Conservation (phyloP, 345 rosid genomes). For the Sonneratia caseolaris region DNA sequence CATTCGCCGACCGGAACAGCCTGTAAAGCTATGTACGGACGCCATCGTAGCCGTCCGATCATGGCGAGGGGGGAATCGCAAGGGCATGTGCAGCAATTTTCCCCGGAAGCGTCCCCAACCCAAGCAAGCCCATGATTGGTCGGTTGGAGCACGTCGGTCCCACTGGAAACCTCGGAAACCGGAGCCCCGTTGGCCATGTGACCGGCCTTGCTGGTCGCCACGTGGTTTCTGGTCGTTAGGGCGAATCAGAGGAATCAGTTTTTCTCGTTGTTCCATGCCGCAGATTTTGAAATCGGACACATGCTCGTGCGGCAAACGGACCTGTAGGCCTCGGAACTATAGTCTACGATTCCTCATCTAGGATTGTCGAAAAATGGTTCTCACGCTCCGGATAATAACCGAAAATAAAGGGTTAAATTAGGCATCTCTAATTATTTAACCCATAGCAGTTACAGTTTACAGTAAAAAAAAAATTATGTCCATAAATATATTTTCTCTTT, state of each 20-base stretch:
- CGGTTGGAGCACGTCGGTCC: constrained; percentile 20
- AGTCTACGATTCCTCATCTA: not conserved
- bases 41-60: too few relatives aligned
- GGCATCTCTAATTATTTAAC: not conserved
- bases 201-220: constrained; percentile 53
- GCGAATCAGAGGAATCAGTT: not conserved
- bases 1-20: too few relatives aligned
- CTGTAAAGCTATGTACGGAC: too few relatives aligned
- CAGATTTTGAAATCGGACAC: not conserved
- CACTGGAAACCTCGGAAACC: constrained; percentile 5
- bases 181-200: constrained; percentile 28
- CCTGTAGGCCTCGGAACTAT: not conserved
- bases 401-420: not conserved
- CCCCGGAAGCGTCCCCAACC: not conserved
- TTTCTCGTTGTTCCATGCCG: constrained; percentile 2
- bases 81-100: not conserved
- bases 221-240: constrained; percentile 19
- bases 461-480: too few relatives aligned
- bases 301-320: constrained; percentile 2
- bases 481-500: too few relatives aligned
- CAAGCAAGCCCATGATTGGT: not conserved
- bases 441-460: too few relatives aligned
- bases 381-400: too few relatives aligned
- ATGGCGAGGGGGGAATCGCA: too few relatives aligned
- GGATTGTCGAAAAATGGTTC: too few relatives aligned